Evolutionary conservation across 257 asterid genomes (phyloP), one percentile per base, ranked within the genome.

Genomic region (Solanum lignicaule): DNA sequence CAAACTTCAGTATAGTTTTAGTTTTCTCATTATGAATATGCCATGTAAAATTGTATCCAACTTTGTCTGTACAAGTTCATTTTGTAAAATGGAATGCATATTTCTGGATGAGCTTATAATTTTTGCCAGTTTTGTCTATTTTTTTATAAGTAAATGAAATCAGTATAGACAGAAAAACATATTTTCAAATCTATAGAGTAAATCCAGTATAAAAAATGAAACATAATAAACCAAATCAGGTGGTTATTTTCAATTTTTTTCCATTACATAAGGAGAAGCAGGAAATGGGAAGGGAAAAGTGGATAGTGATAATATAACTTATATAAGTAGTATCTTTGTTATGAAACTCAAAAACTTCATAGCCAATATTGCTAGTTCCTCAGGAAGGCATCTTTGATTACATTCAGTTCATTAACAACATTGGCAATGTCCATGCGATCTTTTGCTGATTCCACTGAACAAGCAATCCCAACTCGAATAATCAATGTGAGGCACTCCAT

Each of bases 391-490:
- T 14, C 75, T 68, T 68, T 29, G 21, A 68, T 68, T 68, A 6
- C 36, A 29, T 20, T 68, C 36, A 68, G 21, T 27, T 68, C 75
- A 68, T 27, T 68, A 29, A 68, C 36, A 68, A 68, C 75, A 68
- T 68, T 14, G 36, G 21, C 75, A 27, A 66, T 66, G 74, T 66
- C 75, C 92, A 88, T 88, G 78, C 89, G 84, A 83, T 86, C 83
- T 84, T 15, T 38, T 33, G 91, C 89, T 9, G n/a, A 68, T 10
- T 85, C 82, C 39, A 10, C 29, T 16, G 89, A 84, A 35, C 89
- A 88, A 23, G 81, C 74, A 84, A 90, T 48, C 58, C 90, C 92
- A 88, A 87, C 85, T 35, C 25, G 9, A 39, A 90, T 5, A n/a
- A 87, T 87, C 6, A 88, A 87, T 25, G 86, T 13, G 27, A 87